Conservation (phyloP, 2,329 filamentous ascomycete species). For the Epichloe glyceriae region DNA sequence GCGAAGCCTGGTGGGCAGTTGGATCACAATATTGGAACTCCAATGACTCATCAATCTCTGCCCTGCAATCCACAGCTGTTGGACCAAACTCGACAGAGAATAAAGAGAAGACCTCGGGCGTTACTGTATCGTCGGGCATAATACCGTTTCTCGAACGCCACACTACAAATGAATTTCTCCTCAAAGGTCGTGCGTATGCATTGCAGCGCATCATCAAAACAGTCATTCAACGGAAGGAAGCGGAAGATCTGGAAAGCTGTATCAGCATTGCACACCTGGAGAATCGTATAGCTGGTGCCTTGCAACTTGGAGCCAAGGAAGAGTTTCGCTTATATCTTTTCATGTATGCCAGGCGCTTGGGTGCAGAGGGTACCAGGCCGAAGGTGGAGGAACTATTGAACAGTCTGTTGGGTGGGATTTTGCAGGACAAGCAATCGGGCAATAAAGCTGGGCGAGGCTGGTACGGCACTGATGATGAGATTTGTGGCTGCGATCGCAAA, state of each 20-base stretch:
- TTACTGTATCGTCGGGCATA: constrained; percentile 71
- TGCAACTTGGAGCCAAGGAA: constrained; percentile 73
- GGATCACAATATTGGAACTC: constrained; percentile 99
- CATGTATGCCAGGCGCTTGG: constrained; percentile 95
- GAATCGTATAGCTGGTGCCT: constrained; percentile 80
- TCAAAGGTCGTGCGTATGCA: constrained; percentile 84
- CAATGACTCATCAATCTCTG: constrained; percentile 77
- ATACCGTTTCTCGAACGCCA: constrained; percentile 88
- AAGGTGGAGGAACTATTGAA: constrained; percentile 92
- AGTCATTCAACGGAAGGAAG: constrained; percentile 76
- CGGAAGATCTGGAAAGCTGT: constrained; percentile 79
- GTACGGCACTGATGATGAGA: constrained; percentile 53
- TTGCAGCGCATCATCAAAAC: constrained; percentile 85
- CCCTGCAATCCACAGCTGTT: constrained; percentile 59
- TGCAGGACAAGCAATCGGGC: constrained; percentile 41
- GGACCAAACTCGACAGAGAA: constrained; percentile 39
- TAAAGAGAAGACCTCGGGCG: constrained; percentile 32
- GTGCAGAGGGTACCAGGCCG: constrained; percentile 70
- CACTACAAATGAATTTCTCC: constrained; percentile 82
- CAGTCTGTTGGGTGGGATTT: constrained; percentile 61
- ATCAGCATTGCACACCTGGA: constrained; percentile 92
- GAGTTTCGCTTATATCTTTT: constrained; percentile 92
- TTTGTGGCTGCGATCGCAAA: constrained; percentile 85
- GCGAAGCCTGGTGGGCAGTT: constrained; percentile 95
- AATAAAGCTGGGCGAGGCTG: constrained; percentile 40